Evolutionary conservation across 2,329 filamentous ascomycete species (phyloP).

Genomic region (Pseudophaeomoniella oleicola): DNA sequence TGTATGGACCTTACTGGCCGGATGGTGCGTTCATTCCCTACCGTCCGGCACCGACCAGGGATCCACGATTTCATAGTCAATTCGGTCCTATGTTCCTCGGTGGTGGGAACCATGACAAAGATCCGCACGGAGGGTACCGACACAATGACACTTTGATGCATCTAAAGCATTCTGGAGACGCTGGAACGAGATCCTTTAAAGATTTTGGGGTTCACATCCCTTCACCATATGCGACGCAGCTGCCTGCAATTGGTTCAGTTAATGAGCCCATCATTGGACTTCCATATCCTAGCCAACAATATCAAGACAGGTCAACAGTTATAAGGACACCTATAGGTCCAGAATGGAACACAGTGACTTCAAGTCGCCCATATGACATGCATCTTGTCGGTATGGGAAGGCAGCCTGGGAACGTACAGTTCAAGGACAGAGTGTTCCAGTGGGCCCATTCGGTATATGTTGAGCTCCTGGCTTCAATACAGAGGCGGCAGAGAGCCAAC

Average conservation of each 20-base stretch:
- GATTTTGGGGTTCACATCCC: not conserved
- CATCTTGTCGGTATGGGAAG: not conserved
- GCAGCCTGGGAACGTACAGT: slow-evolving; percentile 28
- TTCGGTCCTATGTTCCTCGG: too few species aligned
- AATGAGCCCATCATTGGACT: not conserved
- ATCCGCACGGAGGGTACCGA: too few species aligned
- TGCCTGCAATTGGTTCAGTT: not conserved
- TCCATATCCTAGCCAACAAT: not conserved
- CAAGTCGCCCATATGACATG: not conserved
- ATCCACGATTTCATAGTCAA: slow-evolving; percentile 33
- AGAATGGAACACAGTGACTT: not conserved
- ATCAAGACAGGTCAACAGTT: not conserved
- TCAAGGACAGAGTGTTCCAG: slow-evolving; percentile 53
- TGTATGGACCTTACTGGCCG: slow-evolving; percentile 49
- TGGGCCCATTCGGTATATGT: slow-evolving; percentile 62
- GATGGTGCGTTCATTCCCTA: slow-evolving; percentile 48
- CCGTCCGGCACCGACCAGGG: slow-evolving; percentile 41
- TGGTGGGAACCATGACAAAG: too few species aligned
- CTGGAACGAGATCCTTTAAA: not conserved
- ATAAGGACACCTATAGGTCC: not conserved
- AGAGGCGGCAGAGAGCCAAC: slow-evolving; percentile 33
- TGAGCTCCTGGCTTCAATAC: slow-evolving; percentile 51
- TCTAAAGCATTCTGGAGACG: too few species aligned
- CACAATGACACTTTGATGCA: too few species aligned
- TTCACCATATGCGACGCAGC: not conserved